These are phyloP conservation scores for Aspergillus niger DNA, from an alignment of 2,329 filamentous ascomycete genomes.

Conservation along the genomic window DNA sequence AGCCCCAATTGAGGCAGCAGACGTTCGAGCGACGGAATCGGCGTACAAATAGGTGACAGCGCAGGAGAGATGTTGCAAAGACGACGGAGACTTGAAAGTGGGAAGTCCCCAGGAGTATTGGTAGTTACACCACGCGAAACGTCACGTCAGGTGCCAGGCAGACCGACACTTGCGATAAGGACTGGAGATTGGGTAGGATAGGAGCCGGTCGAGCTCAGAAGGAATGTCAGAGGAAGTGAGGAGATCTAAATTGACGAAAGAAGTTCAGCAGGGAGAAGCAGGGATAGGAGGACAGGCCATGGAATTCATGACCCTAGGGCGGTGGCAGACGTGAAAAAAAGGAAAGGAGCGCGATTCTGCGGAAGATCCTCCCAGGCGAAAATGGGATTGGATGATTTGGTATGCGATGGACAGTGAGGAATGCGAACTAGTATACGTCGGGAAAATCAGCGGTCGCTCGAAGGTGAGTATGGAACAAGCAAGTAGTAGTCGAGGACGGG, in stretches of 20 bases:
- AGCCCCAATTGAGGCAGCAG: conserved; percentile 10
- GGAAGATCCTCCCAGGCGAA: conserved; percentile 17
- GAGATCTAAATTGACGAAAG: conserved; percentile 2
- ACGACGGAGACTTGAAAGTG: not conserved
- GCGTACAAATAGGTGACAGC: not conserved
- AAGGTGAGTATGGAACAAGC: not conserved
- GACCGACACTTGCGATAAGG: conserved; percentile 11
- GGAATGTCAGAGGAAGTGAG: conserved; percentile 2
- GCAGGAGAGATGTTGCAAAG: not conserved
- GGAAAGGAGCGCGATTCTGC: conserved; percentile 16
- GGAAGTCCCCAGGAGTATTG: conserved; percentile 5
- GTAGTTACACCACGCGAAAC: conserved; percentile 7
- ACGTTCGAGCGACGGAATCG: not conserved
- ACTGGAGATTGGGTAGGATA: not conserved
- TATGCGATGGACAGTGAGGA: conserved; percentile 22
- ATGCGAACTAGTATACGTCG: conserved; percentile 22
- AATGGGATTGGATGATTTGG: conserved; percentile 20
- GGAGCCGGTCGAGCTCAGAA: conserved; percentile 7
- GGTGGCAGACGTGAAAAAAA: conserved; percentile 19
- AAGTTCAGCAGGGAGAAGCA: conserved; percentile 17
- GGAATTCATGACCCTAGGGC: conserved; percentile 21
- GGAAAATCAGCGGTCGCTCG: conserved; percentile 9
- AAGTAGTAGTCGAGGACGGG: not conserved
- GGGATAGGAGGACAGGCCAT: conserved; percentile 18
- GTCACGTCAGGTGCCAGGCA: not conserved